Evolutionary conservation across 2,329 filamentous ascomycete genomes (phyloP).

Genomic region (Scleromitrula shiraiana): DNA sequence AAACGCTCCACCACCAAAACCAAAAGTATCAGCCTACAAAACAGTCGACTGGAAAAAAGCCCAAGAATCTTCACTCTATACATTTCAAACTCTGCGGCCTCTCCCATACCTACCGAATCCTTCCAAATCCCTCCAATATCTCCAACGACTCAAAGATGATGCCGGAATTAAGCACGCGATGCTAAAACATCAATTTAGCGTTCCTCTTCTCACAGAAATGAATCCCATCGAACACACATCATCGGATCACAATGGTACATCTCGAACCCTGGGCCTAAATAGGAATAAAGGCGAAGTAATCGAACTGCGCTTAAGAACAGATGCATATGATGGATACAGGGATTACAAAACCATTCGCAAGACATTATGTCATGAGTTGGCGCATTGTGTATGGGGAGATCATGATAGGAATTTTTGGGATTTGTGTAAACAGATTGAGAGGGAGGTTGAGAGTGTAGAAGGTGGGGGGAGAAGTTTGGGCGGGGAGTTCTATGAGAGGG

Average conservation of each 20-base stretch:
- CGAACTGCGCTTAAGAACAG: constrained; percentile 82
- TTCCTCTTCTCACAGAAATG: constrained; percentile 90
- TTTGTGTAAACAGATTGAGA: constrained; percentile 77
- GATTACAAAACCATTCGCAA: constrained; percentile 88
- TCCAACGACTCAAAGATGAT: constrained; percentile 71
- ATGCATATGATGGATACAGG: constrained; percentile 87
- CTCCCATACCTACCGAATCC: constrained; percentile 72
- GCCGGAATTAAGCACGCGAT: constrained; percentile 79
- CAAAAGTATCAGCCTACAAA: constrained; percentile 34
- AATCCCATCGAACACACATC: constrained; percentile 75
- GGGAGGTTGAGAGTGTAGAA: constrained; percentile 72
- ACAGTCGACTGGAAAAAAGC: constrained; percentile 39
- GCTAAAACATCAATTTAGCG: constrained; percentile 75
- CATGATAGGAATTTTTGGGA: constrained; percentile 90
- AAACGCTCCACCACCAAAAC: constrained; percentile 21
- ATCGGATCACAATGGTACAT: constrained; percentile 60
- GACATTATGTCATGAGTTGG: constrained; percentile 89
- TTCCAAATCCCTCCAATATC: constrained; percentile 59
- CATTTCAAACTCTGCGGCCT: constrained; percentile 70
- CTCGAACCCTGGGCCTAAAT: constrained; percentile 77
- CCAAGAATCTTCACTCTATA: constrained; percentile 54
- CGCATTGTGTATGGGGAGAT: constrained; percentile 79
- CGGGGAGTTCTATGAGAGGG: constrained; percentile 48
- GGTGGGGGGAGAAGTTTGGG: constrained; percentile 58
- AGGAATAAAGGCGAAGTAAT: constrained; percentile 83